A percentile compares a stretch with the other conserved stretches of the same genome.
Evolutionary conservation across 257 asterid species (phyloP).

Genomic region (Rehmannia glutinosa): DNA sequence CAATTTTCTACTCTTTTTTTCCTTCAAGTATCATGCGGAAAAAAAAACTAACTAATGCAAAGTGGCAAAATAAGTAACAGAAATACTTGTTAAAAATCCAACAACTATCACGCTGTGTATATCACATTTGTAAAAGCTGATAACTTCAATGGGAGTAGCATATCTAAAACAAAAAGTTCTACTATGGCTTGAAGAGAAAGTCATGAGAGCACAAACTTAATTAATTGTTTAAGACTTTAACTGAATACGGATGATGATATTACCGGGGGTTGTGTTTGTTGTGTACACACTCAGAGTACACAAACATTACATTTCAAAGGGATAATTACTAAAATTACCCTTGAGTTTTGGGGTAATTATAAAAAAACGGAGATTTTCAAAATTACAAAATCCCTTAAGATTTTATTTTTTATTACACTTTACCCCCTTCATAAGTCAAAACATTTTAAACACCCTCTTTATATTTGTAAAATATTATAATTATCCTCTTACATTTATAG

Average conservation of each 20-base stretch:
- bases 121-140: background rate
- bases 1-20: too few species aligned
- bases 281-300: background rate
- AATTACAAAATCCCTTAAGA: too few species aligned
- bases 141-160: background rate
- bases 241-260: slow-evolving; percentile 2
- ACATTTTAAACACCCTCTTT: too few species aligned
- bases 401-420: too few species aligned
- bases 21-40: too few species aligned
- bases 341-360: too few species aligned
- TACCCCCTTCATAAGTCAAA: too few species aligned
- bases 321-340: too few species aligned
- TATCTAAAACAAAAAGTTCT: background rate
- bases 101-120: background rate
- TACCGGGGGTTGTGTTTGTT: background rate
- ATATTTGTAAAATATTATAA: too few species aligned
- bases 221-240: background rate
- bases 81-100: background rate
- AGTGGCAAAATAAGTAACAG: background rate
- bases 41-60: too few species aligned
- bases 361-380: too few species aligned
- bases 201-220: background rate
- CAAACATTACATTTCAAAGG: slow-evolving; percentile 11
- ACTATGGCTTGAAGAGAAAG: background rate
- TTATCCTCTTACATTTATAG: too few species aligned